Conservation (phyloP, 2,329 filamentous ascomycete species). For the Sporothrix protearum region DNA sequence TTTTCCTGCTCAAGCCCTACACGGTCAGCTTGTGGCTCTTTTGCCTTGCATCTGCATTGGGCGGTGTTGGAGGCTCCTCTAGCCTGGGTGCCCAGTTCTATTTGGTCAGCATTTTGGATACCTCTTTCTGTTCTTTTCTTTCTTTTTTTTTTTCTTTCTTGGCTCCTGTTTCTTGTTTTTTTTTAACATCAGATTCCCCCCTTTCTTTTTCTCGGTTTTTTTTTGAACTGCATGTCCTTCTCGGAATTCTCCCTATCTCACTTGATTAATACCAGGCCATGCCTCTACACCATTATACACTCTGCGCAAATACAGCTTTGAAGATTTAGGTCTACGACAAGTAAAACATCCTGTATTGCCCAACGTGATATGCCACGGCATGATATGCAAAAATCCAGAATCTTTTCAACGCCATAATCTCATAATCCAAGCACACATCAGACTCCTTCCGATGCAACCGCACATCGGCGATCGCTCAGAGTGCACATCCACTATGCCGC, state of each 20-base stretch:
- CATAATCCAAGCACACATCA: not conserved
- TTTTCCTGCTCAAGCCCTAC: not conserved
- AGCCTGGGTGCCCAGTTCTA: not conserved
- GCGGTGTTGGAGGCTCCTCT: slow-evolving; percentile 3
- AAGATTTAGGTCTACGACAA: not conserved
- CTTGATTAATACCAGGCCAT: not conserved
- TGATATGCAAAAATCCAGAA: not conserved
- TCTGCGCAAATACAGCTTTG: not conserved
- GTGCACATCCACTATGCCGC: not conserved
- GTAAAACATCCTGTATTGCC: not conserved
- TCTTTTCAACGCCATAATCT: not conserved
- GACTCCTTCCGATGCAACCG: not conserved
- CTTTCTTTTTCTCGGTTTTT: not conserved
- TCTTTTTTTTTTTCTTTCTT: not conserved
- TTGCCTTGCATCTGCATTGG: not conserved
- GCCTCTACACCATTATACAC: not conserved
- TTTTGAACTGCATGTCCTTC: not conserved
- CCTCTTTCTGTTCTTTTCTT: no score
- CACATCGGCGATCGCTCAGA: slow-evolving; percentile 10
- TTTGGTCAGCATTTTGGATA: not conserved
- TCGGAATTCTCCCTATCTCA: not conserved
- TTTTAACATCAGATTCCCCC: not conserved
- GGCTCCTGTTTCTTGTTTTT: not conserved
- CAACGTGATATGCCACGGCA: not conserved
- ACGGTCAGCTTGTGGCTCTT: not conserved